Evolutionary conservation across 345 rosid species (phyloP).

Genomic region (Hibiscus syriacus): DNA sequence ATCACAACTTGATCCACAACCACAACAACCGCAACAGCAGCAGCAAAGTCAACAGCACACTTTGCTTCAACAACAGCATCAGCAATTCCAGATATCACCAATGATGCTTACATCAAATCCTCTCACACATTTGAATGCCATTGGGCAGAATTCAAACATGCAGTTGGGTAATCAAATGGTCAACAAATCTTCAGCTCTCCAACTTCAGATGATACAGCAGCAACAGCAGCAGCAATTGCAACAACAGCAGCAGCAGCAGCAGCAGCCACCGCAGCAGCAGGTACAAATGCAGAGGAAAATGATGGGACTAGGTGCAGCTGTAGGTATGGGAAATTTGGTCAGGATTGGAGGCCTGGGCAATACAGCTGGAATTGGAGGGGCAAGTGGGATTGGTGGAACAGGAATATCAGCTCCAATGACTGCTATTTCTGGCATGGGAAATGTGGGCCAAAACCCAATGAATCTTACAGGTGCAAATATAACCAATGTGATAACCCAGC

Average conservation of each 20-base stretch:
- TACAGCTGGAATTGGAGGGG: constrained; percentile 55
- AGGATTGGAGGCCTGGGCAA: constrained; percentile 57
- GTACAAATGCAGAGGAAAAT: constrained; percentile 53
- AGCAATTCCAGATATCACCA: constrained; percentile 62
- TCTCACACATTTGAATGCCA: constrained; percentile 52
- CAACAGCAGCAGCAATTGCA: not conserved
- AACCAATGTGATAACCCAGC: constrained; percentile 50
- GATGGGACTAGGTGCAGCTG: constrained; percentile 58
- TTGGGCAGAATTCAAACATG: constrained; percentile 63
- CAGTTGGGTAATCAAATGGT: constrained; percentile 69
- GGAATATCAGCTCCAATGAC: constrained; percentile 77
- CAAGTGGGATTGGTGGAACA: constrained; percentile 59
- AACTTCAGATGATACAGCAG: constrained; percentile 59
- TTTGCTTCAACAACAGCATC: constrained; percentile 47
- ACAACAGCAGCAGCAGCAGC: constrained; percentile 17
- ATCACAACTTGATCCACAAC: constrained; percentile 55
- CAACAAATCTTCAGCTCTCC: constrained; percentile 54
- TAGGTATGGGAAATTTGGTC: constrained; percentile 53
- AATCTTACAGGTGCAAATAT: constrained; percentile 45
- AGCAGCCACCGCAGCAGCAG: constrained; percentile 26
- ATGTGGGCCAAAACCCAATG: constrained; percentile 58
- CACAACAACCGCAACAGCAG: constrained; percentile 32
- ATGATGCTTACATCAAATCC: constrained; percentile 55
- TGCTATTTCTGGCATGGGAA: constrained; percentile 44
- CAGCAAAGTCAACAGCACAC: constrained; percentile 54